Conservation (phyloP, 2,329 filamentous ascomycete genomes). For the Piedraia hortae region DNA sequence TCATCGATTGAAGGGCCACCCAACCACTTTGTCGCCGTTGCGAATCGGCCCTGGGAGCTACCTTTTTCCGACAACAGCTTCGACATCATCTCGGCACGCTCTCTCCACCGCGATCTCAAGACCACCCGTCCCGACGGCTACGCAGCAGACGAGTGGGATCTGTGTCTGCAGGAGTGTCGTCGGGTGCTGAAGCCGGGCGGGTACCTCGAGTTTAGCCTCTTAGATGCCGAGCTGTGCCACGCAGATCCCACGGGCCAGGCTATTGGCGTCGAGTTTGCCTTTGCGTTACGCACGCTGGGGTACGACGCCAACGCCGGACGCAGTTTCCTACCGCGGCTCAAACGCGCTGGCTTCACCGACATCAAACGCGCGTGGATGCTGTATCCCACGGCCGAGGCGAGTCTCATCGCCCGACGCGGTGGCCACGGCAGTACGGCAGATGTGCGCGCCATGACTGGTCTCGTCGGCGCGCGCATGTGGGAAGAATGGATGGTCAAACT, state of each 20-base stretch:
- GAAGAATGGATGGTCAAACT: conserved; percentile 85
- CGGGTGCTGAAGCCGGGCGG: conserved; percentile 82
- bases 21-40: conserved; percentile 65
- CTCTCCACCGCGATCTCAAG: conserved; percentile 63
- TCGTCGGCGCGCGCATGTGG: conserved; percentile 76
- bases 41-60: conserved; percentile 48
- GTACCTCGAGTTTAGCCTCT: conserved; percentile 67
- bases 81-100: conserved; percentile 70
- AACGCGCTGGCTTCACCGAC: conserved; percentile 47
- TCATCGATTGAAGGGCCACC: conserved; percentile 52
- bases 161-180: conserved; percentile 60
- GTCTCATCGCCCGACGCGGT: conserved; percentile 12
- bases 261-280: conserved; percentile 74
- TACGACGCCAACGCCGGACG: conserved; percentile 72
- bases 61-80: conserved; percentile 73
- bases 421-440: conserved; percentile 12
- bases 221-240: conserved; percentile 76
- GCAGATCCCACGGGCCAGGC: conserved; percentile 54
- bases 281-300: conserved; percentile 63
- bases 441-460: conserved; percentile 34
- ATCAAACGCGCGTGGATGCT: conserved; percentile 72
- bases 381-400: conserved; percentile 39
- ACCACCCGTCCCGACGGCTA: conserved; percentile 25
- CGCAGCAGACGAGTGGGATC: conserved; percentile 55
- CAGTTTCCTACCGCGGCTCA: conserved; percentile 47